phyloP scores from a whole-genome alignment of 2,329 filamentous ascomycete genomes.

The Microdochium trichocladiopsis region DNA sequence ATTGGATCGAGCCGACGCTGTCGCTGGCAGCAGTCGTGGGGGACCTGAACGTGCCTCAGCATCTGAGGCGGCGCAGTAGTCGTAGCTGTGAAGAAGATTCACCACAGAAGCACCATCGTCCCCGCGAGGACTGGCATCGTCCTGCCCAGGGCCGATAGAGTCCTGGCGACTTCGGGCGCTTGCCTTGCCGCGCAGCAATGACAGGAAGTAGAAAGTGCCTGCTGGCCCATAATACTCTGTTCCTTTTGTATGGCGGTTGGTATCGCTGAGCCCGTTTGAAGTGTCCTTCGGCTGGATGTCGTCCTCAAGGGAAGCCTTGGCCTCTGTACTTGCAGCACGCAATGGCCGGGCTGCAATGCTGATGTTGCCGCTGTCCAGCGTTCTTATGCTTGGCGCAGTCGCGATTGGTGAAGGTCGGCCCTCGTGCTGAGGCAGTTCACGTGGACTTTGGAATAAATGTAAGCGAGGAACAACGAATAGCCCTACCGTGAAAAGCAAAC shows the following conservation, averaged over 20 bases:
- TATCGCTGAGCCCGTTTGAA: neutral
- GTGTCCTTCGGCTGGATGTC: neutral
- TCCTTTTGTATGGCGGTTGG: neutral
- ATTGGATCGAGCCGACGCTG: neutral
- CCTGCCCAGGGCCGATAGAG: neutral
- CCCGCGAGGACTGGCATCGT: neutral
- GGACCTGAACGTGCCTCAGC: neutral
- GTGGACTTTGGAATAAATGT: neutral
- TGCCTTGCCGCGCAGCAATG: neutral
- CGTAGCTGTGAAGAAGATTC: slow-evolving; percentile 10
- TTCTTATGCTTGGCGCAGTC: neutral
- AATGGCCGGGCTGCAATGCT: neutral
- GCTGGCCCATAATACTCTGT: neutral
- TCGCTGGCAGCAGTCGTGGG: neutral
- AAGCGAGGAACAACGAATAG: neutral
- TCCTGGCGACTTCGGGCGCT: neutral
- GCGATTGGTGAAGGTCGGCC: neutral
- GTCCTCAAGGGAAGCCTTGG: neutral
- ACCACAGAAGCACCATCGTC: slow-evolving; percentile 5
- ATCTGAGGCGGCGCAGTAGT: slow-evolving; percentile 5
- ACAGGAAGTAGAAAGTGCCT: neutral
- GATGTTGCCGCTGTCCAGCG: neutral
- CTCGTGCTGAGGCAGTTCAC: neutral
- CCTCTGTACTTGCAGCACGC: neutral
- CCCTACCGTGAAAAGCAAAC: neutral